These are phyloP conservation scores for Paratinospora sagittata DNA, from an alignment of 164 flowering plant species.

Conservation along the genomic window DNA sequence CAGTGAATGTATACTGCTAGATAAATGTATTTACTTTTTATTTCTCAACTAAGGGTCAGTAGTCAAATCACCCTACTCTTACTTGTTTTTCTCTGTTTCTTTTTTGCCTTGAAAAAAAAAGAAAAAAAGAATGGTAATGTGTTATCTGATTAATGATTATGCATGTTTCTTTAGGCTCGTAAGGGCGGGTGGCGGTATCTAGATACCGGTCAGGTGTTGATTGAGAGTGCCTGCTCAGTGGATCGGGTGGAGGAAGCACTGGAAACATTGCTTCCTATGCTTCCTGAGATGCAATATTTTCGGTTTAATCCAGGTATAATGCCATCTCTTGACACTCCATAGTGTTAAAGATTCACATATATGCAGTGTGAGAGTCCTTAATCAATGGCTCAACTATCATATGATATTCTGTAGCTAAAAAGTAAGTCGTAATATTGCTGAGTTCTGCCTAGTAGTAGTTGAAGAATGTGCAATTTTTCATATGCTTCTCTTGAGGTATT, in stretches of 20 bases:
- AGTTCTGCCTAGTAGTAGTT: too few species aligned
- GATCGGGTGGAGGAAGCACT: constrained; percentile 97
- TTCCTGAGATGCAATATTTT: constrained; percentile 87
- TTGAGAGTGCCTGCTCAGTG: constrained; percentile 98
- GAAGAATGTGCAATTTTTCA: too few species aligned
- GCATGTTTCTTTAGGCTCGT: constrained; percentile 44
- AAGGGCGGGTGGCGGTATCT: constrained; percentile 98
- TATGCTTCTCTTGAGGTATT: background rate
- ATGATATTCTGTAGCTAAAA: background rate
- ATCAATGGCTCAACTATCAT: background rate
- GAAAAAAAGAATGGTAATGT: background rate
- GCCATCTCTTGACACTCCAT: background rate
- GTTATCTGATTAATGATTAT: background rate
- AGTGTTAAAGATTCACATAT: background rate
- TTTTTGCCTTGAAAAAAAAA: background rate
- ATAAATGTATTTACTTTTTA: too few species aligned
- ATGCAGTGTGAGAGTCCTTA: background rate
- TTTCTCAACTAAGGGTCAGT: too few species aligned
- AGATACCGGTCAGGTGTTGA: constrained; percentile 96
- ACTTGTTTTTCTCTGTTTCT: background rate
- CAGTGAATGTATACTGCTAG: background rate
- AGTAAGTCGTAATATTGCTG: background rate
- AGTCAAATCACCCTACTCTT: too few species aligned
- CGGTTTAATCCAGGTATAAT: constrained; percentile 90
- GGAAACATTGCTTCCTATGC: constrained; percentile 78